These are phyloP conservation scores for Eimeria sp. DNA, from an alignment of 169 alveolate genomes.

Conservation along the genomic window DNA sequence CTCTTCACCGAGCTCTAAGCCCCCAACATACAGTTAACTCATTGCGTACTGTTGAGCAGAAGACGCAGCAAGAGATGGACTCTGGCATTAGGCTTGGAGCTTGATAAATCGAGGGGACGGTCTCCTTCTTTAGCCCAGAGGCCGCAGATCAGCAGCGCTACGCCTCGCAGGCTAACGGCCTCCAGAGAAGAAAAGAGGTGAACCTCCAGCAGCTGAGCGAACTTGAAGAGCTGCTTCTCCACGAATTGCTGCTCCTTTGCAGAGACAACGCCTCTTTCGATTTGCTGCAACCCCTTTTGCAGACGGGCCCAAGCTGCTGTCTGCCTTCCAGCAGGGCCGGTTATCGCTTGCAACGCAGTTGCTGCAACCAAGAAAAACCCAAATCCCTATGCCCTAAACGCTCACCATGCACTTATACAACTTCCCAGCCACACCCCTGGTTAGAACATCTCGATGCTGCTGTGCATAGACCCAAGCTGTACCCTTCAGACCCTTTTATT, in stretches of 20 bases:
- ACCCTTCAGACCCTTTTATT: neutral
- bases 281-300: neutral
- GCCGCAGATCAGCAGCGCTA: neutral
- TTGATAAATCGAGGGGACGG: neutral
- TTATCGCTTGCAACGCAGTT: neutral
- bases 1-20: neutral
- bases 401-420: neutral
- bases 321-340: constrained; percentile 13
- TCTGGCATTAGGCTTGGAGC: neutral
- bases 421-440: too few species aligned
- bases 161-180: neutral
- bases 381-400: constrained; percentile 23
- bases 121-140: constrained; percentile 37
- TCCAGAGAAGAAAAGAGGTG: neutral
- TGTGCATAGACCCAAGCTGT: too few species aligned
- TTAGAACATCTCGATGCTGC: too few species aligned
- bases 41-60: constrained; percentile 2
- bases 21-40: neutral
- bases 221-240: neutral
- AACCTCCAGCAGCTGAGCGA: neutral
- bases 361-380: neutral
- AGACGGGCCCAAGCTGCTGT: neutral
- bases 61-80: neutral
- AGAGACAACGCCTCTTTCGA: neutral
- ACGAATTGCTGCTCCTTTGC: neutral